Evolutionary conservation across 2,329 filamentous ascomycete species (phyloP), one percentile per base, ranked within the genome.

Genomic region (Ascochyta koolunga): DNA sequence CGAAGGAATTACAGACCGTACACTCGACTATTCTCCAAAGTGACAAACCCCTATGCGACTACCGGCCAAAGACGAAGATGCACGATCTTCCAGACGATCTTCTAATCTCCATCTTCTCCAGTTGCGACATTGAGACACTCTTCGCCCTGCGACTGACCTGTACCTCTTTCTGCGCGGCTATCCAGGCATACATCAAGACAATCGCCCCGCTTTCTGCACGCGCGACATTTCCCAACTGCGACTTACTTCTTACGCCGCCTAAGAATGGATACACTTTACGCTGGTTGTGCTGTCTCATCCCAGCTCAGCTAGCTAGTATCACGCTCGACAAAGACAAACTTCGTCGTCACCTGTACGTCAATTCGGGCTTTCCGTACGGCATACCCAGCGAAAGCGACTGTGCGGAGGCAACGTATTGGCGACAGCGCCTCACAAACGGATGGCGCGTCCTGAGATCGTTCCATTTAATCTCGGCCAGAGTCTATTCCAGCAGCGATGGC

Each of bases 241-340:
- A 46, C 11, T 31, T 45, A n/a, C 53, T 59, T 7, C 49, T 59
- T 15, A 33, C 32, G 18, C 24, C 46, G 25, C 54, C 57, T 6
- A 22, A 37, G 16, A 13, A 35, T 10, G 53, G 53, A 16, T 42
- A 57, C 40, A 49, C 49, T 16, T 13, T 65, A 5, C 29, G 18
- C n/a, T 63, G 60, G 62, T 33, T 65, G 6, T 41, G 48, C 21
- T 16, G 37, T 16, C 56, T 60, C 2, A 53, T 65, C 10, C 60
- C 62, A 21, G 51, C 50, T 18, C 54, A 65, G 11, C 38, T 65
- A 24, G 54, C 58, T 6, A 58, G 56, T 7, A 32, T 65, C 6
- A 11, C 25, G 5, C 36, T 63, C 5, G 62, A 65, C 24, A 65
- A 65, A 32, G 60, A 65, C 48, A 65, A 64, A 33, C 37, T 65